Conservation (phyloP, 2,329 filamentous ascomycete genomes). For the Exophiala bonariae region DNA sequence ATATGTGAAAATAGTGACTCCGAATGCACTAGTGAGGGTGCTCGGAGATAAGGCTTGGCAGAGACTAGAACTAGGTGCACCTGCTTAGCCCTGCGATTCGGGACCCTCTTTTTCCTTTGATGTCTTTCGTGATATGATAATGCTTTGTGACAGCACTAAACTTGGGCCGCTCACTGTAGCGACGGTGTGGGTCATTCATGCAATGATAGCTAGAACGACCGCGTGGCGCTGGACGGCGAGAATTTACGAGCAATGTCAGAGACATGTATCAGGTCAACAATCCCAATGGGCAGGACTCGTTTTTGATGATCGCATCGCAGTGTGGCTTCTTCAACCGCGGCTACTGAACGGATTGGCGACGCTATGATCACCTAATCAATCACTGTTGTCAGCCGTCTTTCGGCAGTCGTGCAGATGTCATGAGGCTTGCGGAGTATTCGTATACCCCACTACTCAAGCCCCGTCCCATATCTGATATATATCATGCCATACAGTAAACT, state of each 20-base stretch:
- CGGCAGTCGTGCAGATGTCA: neutral
- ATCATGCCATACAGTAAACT: neutral
- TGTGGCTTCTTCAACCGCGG: neutral
- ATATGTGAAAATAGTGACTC: too few species aligned
- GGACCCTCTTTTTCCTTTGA: neutral
- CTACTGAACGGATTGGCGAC: neutral
- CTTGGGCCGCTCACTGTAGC: neutral
- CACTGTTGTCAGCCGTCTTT: neutral
- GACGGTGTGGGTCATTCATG: neutral
- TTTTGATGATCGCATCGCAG: neutral
- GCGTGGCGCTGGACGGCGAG: neutral
- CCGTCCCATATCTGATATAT: neutral
- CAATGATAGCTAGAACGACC: constrained; percentile 1
- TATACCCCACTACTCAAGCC: neutral
- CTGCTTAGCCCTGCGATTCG: neutral
- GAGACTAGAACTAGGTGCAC: neutral
- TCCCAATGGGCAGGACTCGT: neutral
- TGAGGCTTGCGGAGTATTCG: neutral
- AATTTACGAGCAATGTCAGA: neutral
- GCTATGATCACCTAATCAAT: neutral
- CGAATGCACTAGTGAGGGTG: too few species aligned
- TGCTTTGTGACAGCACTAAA: neutral
- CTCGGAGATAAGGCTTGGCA: constrained; percentile 2
- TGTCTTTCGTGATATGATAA: neutral
- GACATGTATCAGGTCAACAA: constrained; percentile 1